A percentile compares a stretch with the other conserved stretches of the same genome.
These are phyloP conservation scores for Irpex lacteus DNA, from an alignment of 1,284 basidiomycete genomes.

Conservation along the genomic window DNA sequence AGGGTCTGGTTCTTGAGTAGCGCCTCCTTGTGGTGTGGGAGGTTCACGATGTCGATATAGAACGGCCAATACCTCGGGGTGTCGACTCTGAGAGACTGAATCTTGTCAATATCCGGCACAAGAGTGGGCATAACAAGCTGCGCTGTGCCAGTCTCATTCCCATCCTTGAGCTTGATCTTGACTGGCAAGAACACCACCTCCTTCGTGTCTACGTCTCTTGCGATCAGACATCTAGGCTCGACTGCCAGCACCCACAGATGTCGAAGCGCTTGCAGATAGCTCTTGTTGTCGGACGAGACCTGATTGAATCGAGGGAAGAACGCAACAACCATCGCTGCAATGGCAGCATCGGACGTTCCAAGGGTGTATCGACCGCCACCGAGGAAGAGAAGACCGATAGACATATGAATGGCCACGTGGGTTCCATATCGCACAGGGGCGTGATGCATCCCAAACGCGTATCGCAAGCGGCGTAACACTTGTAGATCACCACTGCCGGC, in stretches of 20 bases:
- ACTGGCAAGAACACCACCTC: slow-evolving; percentile 91
- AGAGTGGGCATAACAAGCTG: slow-evolving; percentile 89
- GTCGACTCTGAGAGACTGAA: slow-evolving; percentile 81
- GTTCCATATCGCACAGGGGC: slow-evolving; percentile 83
- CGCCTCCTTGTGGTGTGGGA: slow-evolving; percentile 64
- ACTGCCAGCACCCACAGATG: slow-evolving; percentile 96
- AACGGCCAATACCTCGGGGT: slow-evolving; percentile 95
- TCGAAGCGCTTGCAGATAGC: slow-evolving; percentile 89
- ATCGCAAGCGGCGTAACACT: slow-evolving; percentile 84
- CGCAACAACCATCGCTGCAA: slow-evolving; percentile 86
- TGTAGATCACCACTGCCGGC: slow-evolving; percentile 95
- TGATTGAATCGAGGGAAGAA: slow-evolving; percentile 90
- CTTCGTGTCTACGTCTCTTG: slow-evolving; percentile 86
- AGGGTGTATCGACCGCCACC: slow-evolving; percentile 93
- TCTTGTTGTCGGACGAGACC: slow-evolving; percentile 82
- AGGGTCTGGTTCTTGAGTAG: slow-evolving; percentile 79
- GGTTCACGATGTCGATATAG: slow-evolving; percentile 70
- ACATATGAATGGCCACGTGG: slow-evolving; percentile 90
- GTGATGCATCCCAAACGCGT: slow-evolving; percentile 89
- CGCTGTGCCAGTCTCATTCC: slow-evolving; percentile 54
- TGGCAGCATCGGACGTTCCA: slow-evolving; percentile 87
- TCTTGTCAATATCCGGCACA: slow-evolving; percentile 81
- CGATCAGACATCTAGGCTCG: slow-evolving; percentile 90
- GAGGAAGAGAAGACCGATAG: slow-evolving; percentile 90
- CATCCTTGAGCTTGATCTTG: slow-evolving; percentile 77